Evolutionary conservation across 2,329 filamentous ascomycete species (phyloP).

Genomic region (Arthrobotrys conoides): DNA sequence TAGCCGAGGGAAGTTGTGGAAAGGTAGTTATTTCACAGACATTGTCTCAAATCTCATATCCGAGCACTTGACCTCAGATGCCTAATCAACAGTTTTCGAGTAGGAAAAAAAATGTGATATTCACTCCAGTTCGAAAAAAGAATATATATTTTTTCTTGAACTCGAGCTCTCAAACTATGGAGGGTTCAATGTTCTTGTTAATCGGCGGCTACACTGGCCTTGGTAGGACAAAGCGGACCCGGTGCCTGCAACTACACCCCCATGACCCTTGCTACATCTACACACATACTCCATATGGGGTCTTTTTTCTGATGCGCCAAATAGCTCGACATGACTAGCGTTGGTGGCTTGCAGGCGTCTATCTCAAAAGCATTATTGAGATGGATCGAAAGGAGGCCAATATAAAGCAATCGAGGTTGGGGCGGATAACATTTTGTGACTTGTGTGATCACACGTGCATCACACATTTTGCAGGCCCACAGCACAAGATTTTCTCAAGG

Average conservation of each 20-base stretch:
- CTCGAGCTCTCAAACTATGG: neutral
- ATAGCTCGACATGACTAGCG: constrained; percentile 31
- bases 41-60: constrained; percentile 54
- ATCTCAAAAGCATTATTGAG: constrained; percentile 38
- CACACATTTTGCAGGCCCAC: constrained; percentile 37
- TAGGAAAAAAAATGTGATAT: constrained; percentile 12
- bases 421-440: constrained; percentile 52
- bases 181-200: constrained; percentile 12
- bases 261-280: constrained; percentile 29
- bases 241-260: constrained; percentile 9
- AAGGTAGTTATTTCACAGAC: constrained; percentile 21
- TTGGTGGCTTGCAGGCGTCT: constrained; percentile 53
- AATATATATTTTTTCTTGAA: neutral
- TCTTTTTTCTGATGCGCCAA: constrained; percentile 34
- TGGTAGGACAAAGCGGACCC: constrained; percentile 32
- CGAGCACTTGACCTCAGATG: constrained; percentile 7
- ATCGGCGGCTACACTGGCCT: constrained; percentile 36
- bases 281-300: constrained; percentile 1
- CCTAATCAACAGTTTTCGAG: neutral
- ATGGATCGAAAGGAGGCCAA: constrained; percentile 13
- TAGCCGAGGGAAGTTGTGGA: constrained; percentile 56
- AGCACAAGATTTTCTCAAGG: constrained; percentile 34
- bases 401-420: constrained; percentile 18
- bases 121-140: neutral
- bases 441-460: constrained; percentile 54